Evolutionary conservation across 2,329 filamentous ascomycete genomes (phyloP).

Genomic region (Microsporum ferrugineum): DNA sequence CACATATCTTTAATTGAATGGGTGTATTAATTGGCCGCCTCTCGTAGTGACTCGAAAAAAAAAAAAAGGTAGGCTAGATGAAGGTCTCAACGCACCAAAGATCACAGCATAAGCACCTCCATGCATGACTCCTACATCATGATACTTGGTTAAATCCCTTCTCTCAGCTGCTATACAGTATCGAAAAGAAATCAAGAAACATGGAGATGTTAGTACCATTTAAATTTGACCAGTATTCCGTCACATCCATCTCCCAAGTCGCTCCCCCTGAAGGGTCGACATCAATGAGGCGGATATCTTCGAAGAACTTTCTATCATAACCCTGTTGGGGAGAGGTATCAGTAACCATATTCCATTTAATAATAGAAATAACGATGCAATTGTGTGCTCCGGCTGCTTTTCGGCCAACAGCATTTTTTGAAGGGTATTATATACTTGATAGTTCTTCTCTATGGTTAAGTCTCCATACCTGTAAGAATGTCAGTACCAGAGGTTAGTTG

Average conservation of each 20-base stretch:
- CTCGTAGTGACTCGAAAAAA: background rate
- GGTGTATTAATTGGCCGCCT: background rate
- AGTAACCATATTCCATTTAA: background rate
- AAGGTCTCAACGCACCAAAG: conserved; percentile 45
- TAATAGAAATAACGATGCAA: background rate
- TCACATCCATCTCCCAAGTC: conserved; percentile 18
- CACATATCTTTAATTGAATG: conserved; percentile 35
- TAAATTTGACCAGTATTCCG: conserved; percentile 19
- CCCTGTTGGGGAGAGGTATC: conserved; percentile 11
- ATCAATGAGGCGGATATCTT: conserved; percentile 18
- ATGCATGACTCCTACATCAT: conserved; percentile 18
- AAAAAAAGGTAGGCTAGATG: background rate
- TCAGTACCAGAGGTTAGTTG: background rate
- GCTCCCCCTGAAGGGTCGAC: conserved; percentile 16
- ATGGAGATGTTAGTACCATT: conserved; percentile 13
- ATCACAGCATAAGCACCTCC: conserved; percentile 56
- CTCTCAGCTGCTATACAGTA: background rate
- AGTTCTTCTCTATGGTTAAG: conserved; percentile 12
- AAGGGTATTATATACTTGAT: conserved; percentile 8
- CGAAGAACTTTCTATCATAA: conserved; percentile 19
- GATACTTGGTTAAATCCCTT: background rate
- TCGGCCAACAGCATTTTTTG: background rate
- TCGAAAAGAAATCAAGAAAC: background rate
- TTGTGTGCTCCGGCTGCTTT: background rate
- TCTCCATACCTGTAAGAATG: conserved; percentile 8